Evolutionary conservation across 2,329 filamentous ascomycete species (phyloP).

Genomic region (Phaeoacremonium minimum): DNA sequence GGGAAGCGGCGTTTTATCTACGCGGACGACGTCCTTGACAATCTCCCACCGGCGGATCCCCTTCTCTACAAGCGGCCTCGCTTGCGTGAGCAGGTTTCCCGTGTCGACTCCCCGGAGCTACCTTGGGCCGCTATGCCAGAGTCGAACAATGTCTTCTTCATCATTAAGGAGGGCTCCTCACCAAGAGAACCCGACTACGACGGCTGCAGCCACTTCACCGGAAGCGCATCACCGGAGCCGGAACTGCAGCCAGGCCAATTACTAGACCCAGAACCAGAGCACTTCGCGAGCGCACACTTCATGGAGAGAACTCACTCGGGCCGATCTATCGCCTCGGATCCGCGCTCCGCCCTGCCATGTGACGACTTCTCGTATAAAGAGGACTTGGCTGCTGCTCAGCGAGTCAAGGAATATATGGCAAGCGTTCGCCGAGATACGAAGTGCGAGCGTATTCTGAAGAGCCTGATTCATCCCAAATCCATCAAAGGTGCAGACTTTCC

Average conservation of each 20-base stretch:
- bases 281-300: slow-evolving; percentile 10
- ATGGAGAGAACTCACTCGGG: slow-evolving; percentile 48
- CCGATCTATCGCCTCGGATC: slow-evolving; percentile 40
- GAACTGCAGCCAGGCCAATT: slow-evolving; percentile 2
- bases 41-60: not conserved
- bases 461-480: slow-evolving; percentile 49
- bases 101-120: slow-evolving; percentile 11
- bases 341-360: too few species aligned
- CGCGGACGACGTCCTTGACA: not conserved
- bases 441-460: slow-evolving; percentile 53
- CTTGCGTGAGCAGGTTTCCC: slow-evolving; percentile 15
- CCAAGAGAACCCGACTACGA: not conserved
- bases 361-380: slow-evolving; percentile 25
- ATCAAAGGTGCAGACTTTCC: slow-evolving; percentile 35
- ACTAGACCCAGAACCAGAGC: slow-evolving; percentile 4
- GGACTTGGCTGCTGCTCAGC: slow-evolving; percentile 41
- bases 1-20: not conserved
- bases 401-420: slow-evolving; percentile 44
- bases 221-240: not conserved
- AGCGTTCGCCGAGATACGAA: slow-evolving; percentile 43
- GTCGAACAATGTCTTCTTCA: slow-evolving; percentile 19
- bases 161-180: slow-evolving; percentile 22
- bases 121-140: slow-evolving; percentile 5
- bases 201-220: not conserved
- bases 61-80: too few species aligned